These are phyloP conservation scores for Hanseniaspora meyeri DNA, from an alignment of 805 yeast species.

Conservation along the genomic window DNA sequence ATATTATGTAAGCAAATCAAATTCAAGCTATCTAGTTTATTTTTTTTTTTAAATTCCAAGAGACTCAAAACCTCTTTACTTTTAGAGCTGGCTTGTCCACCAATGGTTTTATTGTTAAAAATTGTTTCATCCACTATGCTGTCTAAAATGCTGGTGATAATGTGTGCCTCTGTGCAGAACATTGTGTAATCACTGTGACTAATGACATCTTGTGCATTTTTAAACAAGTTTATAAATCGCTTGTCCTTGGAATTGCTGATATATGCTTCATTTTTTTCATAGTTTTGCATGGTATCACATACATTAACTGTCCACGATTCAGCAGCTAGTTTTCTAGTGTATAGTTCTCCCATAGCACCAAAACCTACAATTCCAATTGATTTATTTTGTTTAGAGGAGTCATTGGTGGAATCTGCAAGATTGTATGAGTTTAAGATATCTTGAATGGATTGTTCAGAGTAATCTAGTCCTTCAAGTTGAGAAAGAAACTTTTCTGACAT, in stretches of 20 bases:
- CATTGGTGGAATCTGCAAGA: too few relatives aligned
- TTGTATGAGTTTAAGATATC: too few relatives aligned
- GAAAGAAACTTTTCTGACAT: background rate
- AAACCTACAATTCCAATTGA: conserved; percentile 81
- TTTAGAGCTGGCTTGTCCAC: conserved; percentile 97
- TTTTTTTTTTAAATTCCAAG: conserved; percentile 43
- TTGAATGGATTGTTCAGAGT: background rate
- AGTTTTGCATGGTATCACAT: conserved; percentile 67
- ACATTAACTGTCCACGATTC: conserved; percentile 88
- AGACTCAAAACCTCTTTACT: conserved; percentile 70
- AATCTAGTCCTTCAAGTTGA: background rate
- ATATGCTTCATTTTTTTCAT: conserved; percentile 21
- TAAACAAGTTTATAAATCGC: background rate
- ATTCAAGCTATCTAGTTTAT: conserved; percentile 61
- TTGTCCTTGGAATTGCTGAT: background rate
- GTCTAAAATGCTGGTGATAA: conserved; percentile 50
- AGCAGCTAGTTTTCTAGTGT: conserved; percentile 61
- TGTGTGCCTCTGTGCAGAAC: conserved; percentile 88
- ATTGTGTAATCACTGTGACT: conserved; percentile 60
- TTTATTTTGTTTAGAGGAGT: too few relatives aligned
- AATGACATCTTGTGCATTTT: background rate
- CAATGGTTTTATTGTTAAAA: conserved; percentile 50
- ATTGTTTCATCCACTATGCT: background rate
- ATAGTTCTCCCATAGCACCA: conserved; percentile 92
- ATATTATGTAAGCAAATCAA: conserved; percentile 82